These are phyloP conservation scores for Fusarium sp. DNA, from an alignment of 2,329 filamentous ascomycete species.

Conservation along the genomic window DNA sequence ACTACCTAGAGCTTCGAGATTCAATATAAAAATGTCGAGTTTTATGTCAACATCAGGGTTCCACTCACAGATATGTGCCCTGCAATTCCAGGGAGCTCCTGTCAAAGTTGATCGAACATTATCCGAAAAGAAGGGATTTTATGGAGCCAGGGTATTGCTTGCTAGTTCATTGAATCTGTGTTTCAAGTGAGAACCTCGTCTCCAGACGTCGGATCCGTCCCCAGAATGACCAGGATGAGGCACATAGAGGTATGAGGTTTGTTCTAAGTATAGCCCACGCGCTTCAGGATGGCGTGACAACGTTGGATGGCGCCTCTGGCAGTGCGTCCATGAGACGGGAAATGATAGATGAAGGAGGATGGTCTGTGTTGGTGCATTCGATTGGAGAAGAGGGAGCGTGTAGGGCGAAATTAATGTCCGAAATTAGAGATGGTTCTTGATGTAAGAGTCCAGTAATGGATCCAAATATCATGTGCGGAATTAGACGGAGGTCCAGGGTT, in stretches of 20 bases:
- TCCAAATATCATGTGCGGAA: not conserved
- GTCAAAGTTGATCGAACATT: not conserved
- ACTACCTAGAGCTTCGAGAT: conserved; percentile 18
- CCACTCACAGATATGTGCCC: not conserved
- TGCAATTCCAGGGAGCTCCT: not conserved
- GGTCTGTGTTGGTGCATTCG: conserved; percentile 3
- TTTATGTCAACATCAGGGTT: not conserved
- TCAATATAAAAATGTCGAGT: not conserved
- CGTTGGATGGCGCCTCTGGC: not conserved
- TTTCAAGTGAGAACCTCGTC: conserved; percentile 20
- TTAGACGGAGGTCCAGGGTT: not conserved
- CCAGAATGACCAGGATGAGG: conserved; percentile 6
- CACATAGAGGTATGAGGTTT: not conserved
- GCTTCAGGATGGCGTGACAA: conserved; percentile 24
- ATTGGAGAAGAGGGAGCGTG: not conserved
- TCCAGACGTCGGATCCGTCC: not conserved
- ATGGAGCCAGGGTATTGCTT: conserved; percentile 1
- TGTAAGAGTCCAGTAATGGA: not conserved
- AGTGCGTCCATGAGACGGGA: conserved; percentile 3
- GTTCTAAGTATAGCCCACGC: conserved; percentile 15
- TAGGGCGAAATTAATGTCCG: conserved; percentile 19
- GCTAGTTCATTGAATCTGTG: conserved; percentile 8
- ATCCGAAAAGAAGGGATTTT: conserved; percentile 10
- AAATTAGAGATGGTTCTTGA: conserved; percentile 1
- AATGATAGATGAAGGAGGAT: conserved; percentile 10